These are phyloP conservation scores for Puccinia novopanici DNA, from an alignment of 1,284 basidiomycete species.

Conservation along the genomic window DNA sequence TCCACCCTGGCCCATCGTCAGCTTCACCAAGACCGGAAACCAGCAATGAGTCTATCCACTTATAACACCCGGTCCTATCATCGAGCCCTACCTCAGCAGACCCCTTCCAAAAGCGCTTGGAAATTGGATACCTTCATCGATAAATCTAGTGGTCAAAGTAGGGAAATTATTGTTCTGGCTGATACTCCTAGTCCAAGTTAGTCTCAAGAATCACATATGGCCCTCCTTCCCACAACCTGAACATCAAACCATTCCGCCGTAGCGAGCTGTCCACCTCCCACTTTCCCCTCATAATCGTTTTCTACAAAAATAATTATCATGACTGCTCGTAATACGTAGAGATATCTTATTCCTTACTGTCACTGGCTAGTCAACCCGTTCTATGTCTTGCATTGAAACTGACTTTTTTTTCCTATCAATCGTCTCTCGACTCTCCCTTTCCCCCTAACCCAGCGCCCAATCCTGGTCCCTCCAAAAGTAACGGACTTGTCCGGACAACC, in stretches of 20 bases:
- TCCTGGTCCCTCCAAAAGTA: conserved; percentile 34
- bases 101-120: conserved; percentile 30
- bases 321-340: neutral
- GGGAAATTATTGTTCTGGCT: conserved; percentile 47
- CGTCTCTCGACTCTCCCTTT: neutral
- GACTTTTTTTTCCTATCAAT: neutral
- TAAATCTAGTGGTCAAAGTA: conserved; percentile 36
- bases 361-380: neutral
- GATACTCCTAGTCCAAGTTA: conserved; percentile 49
- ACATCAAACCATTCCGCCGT: neutral
- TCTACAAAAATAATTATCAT: neutral
- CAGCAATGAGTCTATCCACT: conserved; percentile 37
- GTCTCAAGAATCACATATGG: neutral
- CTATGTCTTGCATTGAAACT: neutral
- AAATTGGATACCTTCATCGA: conserved; percentile 50
- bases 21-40: conserved; percentile 15
- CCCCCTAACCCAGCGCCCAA: conserved; percentile 28
- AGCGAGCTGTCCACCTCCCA: no score
- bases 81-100: conserved; percentile 21
- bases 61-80: conserved; percentile 29
- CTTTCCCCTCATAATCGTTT: neutral
- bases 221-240: neutral
- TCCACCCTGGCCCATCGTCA: conserved; percentile 46
- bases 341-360: neutral
- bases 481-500: conserved; percentile 10